Conservation (phyloP, 2,329 filamentous ascomycete species). For the Alternaria alternata region DNA sequence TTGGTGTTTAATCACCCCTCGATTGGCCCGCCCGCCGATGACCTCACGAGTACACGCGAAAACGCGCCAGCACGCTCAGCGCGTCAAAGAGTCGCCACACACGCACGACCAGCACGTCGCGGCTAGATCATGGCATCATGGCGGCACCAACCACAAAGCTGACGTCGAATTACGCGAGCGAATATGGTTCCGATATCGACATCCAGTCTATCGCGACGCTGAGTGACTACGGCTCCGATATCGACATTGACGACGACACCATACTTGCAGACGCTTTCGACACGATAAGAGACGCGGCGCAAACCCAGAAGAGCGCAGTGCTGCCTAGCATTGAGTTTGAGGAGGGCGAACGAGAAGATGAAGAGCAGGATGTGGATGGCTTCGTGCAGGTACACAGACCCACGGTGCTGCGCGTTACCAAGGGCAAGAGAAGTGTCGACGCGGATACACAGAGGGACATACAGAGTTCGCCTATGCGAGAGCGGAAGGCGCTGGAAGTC, state of each 20-base stretch:
- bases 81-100: constrained; percentile 21
- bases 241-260: constrained; percentile 67
- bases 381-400: constrained; percentile 54
- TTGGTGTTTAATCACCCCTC: constrained; percentile 5
- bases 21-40: constrained; percentile 15
- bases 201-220: constrained; percentile 49
- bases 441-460: constrained; percentile 3
- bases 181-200: constrained; percentile 71
- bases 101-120: constrained; percentile 7
- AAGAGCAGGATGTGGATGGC: constrained; percentile 50
- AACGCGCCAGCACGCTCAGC: constrained; percentile 19
- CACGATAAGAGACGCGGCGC: constrained; percentile 11
- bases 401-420: constrained; percentile 29
- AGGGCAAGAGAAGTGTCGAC: constrained; percentile 7
- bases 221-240: constrained; percentile 73
- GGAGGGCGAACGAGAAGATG: constrained; percentile 29
- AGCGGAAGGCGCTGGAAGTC: constrained; percentile 50
- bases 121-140: constrained; percentile 38
- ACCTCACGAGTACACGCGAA: constrained; percentile 27
- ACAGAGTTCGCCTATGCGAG: constrained; percentile 31
- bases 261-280: constrained; percentile 30
- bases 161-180: constrained; percentile 51
- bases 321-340: constrained; percentile 36
- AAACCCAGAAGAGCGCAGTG: constrained; percentile 12
- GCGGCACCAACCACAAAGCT: constrained; percentile 19